Evolutionary conservation across 1,139 yeast genomes (phyloP).

Genomic region (Yamadazyma siamensis): DNA sequence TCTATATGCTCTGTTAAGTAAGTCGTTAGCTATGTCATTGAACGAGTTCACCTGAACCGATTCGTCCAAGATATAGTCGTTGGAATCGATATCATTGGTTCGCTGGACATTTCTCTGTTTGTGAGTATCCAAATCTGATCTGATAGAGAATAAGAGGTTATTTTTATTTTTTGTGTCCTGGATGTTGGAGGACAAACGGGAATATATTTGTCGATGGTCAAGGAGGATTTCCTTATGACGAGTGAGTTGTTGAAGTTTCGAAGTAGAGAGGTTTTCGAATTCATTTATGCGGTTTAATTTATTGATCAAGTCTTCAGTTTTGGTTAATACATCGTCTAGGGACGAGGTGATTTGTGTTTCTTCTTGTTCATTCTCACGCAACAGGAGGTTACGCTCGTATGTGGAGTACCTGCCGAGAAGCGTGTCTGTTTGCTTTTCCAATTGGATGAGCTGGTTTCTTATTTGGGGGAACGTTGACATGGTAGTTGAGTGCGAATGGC

Average conservation of each 20-base stretch:
- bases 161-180: constrained; percentile 73
- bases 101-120: constrained; percentile 27
- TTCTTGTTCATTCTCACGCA: constrained; percentile 48
- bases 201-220: constrained; percentile 66
- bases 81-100: constrained; percentile 27
- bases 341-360: constrained; percentile 59
- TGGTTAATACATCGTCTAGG: constrained; percentile 39
- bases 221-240: constrained; percentile 75
- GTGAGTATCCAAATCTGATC: constrained; percentile 70
- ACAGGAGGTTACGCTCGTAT: constrained; percentile 22
- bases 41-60: constrained; percentile 69
- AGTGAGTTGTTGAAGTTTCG: constrained; percentile 76
- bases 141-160: constrained; percentile 70
- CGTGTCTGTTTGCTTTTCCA: constrained; percentile 42
- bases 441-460: constrained; percentile 35
- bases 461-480: constrained; percentile 43
- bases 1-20: constrained; percentile 79
- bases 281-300: constrained; percentile 48
- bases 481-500: no score
- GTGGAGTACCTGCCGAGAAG: constrained; percentile 34
- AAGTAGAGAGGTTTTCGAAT: constrained; percentile 59
- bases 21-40: constrained; percentile 71
- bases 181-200: constrained; percentile 56
- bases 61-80: constrained; percentile 78
- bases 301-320: constrained; percentile 29